Evolutionary conservation across 2,329 filamentous ascomycete species (phyloP), one percentile per base, ranked within the genome.

Genomic region (Colletotrichum theobromicola): DNA sequence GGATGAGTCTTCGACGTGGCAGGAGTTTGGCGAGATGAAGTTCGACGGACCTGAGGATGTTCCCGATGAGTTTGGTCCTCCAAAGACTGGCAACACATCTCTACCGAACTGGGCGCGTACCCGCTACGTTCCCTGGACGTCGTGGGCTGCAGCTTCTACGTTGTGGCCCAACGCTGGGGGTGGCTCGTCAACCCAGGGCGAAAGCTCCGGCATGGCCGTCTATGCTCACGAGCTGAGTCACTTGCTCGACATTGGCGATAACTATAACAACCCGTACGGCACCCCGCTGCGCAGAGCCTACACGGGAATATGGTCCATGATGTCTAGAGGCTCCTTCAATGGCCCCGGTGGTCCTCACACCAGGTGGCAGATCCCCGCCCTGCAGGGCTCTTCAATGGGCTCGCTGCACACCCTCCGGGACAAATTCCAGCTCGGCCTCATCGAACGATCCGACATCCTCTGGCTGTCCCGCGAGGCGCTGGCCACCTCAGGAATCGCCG

Each of bases 11-110:
- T 87, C 87, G 0, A 89, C 88, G 0, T 90, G 88, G 88, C 88
- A 90, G 70, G 88, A 90, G 75, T 90, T 90, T 76, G 88, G 88
- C 46, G 86, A 88, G 79, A 90, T 90, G 86, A 86, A 84, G 72
- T 90, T 89, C 69, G 77, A 82, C 13, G 82, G 80, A 8, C 85
- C 83, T 15, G 85, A 88, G 18, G 87, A 89, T 60, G 83, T 90
- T 0, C 84, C 88, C 1, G 84, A 85, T 5, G 84, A 81, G 13
- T 90, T 89, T 71, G 88, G 88, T 0, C 88, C 88, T 3, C 88
- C 88, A 1, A 62, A 66, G 30, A 75, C 67, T 26, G 80, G 78
- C 1, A 84, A 84, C 71, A 80, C 79, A 18, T 83, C 76, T 28
- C 63, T 82, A 4, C 58, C 85, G 2, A 89, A 90, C 76, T 88